A percentile compares a stretch with the other conserved stretches of the same genome.
These are phyloP conservation scores for Craspedostauros australis DNA, from an alignment of 108 stramenopile species.

Conservation along the genomic window DNA sequence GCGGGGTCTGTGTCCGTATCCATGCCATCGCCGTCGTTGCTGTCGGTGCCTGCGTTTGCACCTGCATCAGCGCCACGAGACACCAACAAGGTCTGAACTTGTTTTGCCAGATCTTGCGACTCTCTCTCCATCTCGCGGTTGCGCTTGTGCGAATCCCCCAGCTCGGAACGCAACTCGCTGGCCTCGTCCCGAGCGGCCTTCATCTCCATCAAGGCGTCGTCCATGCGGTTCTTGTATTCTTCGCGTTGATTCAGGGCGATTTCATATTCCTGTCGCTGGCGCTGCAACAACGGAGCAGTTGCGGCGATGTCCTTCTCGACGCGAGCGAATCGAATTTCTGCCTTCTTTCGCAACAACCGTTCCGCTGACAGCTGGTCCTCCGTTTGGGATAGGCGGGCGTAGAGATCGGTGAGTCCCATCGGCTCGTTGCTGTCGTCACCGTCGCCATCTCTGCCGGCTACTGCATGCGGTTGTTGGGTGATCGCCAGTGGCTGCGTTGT, in stretches of 20 bases:
- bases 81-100: conserved; percentile 71
- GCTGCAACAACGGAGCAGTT: conserved; percentile 61
- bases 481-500: conserved; percentile 15
- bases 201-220: conserved; percentile 62
- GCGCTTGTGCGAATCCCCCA: conserved; percentile 32
- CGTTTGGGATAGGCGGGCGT: conserved; percentile 52
- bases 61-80: conserved; percentile 24
- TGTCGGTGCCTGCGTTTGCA: background rate
- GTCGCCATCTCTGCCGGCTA: conserved; percentile 7
- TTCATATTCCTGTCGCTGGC: conserved; percentile 76
- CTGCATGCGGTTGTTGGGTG: conserved; percentile 8
- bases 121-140: conserved; percentile 46
- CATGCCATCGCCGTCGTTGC: background rate
- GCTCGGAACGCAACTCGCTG: conserved; percentile 44
- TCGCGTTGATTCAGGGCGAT: conserved; percentile 60
- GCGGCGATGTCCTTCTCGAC: conserved; percentile 64
- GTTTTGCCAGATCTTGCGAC: conserved; percentile 67
- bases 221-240: conserved; percentile 48
- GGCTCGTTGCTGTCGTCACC: conserved; percentile 42
- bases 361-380: conserved; percentile 62
- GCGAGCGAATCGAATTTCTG: conserved; percentile 51
- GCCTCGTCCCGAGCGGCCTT: conserved; percentile 41
- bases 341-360: conserved; percentile 41
- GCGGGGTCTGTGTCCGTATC: conserved; percentile 19
- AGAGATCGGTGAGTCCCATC: conserved; percentile 61